phyloP scores from a whole-genome alignment of 2,329 filamentous ascomycete species.

The Fusarium sp. region DNA sequence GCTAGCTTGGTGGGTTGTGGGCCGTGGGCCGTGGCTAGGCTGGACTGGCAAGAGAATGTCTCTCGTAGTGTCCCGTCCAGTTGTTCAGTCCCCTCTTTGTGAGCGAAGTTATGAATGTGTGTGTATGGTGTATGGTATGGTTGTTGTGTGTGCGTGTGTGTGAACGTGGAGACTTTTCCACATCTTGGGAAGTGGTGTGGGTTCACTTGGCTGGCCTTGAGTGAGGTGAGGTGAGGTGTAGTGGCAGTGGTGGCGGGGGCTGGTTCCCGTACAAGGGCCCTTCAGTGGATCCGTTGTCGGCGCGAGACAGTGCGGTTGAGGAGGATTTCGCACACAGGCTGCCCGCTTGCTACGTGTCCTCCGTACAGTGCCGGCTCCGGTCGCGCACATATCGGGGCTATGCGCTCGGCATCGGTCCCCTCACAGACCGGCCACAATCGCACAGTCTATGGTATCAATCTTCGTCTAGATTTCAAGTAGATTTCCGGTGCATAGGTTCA shows the following conservation, averaged over 20 bases:
- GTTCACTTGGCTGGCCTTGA: conserved; percentile 8
- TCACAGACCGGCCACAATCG: conserved; percentile 20
- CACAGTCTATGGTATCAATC: conserved; percentile 23
- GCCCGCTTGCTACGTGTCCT: background rate
- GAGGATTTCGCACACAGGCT: conserved; percentile 2
- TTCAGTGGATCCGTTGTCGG: conserved; percentile 36
- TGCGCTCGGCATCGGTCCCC: conserved; percentile 14
- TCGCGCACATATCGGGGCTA: conserved; percentile 30
- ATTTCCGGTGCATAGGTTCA: conserved; percentile 13
- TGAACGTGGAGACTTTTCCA: conserved; percentile 21
- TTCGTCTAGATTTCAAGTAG: conserved; percentile 16
- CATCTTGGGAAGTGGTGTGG: conserved; percentile 23
- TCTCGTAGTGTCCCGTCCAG: background rate
- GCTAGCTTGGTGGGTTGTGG: conserved; percentile 1
- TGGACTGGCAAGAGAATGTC: conserved; percentile 1
- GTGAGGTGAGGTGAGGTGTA: background rate
- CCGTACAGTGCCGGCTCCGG: conserved; percentile 19
- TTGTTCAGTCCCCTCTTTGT: conserved; percentile 5
- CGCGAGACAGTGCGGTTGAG: conserved; percentile 42
- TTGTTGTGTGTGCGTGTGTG: conserved; percentile 4
- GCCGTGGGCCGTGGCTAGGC: conserved; percentile 8
- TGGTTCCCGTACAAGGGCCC: conserved; percentile 14
- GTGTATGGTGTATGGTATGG: background rate
- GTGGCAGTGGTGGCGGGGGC: conserved; percentile 26
- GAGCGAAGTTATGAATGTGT: conserved; percentile 3